Percentiles rank a stretch among this genome's conserved stretches.
phyloP scores from a whole-genome alignment of 225 moss, liverwort and hornwort species.

The Asterella californica region DNA sequence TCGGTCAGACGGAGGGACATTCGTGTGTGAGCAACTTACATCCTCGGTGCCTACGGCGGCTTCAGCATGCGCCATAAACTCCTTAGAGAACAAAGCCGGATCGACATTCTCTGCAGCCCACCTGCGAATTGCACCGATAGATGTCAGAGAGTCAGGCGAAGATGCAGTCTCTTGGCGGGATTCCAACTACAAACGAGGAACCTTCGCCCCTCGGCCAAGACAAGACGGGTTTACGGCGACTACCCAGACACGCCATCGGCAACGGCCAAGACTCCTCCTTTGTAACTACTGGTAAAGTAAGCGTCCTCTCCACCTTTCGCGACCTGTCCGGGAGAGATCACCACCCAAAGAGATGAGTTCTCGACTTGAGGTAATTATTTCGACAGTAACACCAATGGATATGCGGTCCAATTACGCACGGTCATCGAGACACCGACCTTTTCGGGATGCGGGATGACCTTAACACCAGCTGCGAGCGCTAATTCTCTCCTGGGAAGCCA shows the following conservation, averaged over 20 bases:
- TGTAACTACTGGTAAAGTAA: conserved; percentile 68
- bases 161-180: not conserved
- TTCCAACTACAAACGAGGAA: not conserved
- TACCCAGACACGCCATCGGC: conserved; percentile 97
- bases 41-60: conserved; percentile 74
- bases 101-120: conserved; percentile 98
- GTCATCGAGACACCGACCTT: conserved; percentile 50
- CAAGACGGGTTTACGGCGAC: too few species aligned
- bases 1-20: not conserved
- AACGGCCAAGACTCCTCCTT: conserved; percentile 81
- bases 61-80: conserved; percentile 88
- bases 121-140: conserved; percentile 25
- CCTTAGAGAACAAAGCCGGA: conserved; percentile 86
- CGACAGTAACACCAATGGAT: not conserved
- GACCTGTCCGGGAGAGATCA: conserved; percentile 41
- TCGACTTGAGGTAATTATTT: not conserved
- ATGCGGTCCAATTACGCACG: not conserved
- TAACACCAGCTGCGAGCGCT: conserved; percentile 64
- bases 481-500: conserved; percentile 52
- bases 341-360: not conserved
- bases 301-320: conserved; percentile 99
- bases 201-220: too few species aligned
- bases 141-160: not conserved
- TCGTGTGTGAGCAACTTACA: conserved; percentile 40
- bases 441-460: conserved; percentile 90